Percentiles rank a stretch among this genome's conserved stretches.
Evolutionary conservation across 305 asterid species (phyloP).

Genomic region (Solanum chacoense): DNA sequence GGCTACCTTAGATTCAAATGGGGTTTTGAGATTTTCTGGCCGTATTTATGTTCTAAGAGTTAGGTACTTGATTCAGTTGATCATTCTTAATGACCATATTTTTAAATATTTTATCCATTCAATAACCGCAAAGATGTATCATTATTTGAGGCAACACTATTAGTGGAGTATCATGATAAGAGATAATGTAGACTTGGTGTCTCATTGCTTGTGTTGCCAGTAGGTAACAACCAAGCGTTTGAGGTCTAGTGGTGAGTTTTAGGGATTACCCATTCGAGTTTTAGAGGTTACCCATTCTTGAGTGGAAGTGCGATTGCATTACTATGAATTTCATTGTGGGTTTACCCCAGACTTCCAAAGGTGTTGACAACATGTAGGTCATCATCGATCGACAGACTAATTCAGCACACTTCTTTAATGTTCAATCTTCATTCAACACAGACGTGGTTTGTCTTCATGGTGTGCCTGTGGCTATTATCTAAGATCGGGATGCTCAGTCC

Average conservation of each 20-base stretch:
- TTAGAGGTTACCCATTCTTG: neutral
- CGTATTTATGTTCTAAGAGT: neutral
- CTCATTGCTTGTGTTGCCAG: neutral
- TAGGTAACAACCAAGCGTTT: no score
- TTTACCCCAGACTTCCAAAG: neutral
- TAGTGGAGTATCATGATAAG: neutral
- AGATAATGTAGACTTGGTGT: neutral
- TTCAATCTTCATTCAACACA: neutral
- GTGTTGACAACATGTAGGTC: no score
- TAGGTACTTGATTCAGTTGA: neutral
- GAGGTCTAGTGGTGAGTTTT: neutral
- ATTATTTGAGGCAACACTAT: no score
- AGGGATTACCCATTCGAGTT: neutral
- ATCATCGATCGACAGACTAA: neutral
- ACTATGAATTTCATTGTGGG: neutral
- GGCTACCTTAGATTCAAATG: neutral
- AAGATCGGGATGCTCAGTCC: neutral
- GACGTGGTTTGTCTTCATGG: neutral
- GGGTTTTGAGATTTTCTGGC: neutral
- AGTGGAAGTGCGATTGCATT: neutral
- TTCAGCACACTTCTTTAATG: neutral
- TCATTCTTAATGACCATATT: neutral
- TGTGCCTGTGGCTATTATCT: neutral
- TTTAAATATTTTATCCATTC: neutral
- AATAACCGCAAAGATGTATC: neutral